These are phyloP conservation scores for Globisporangium irregulare DNA, from an alignment of 352 stramenopile species.

Conservation along the genomic window DNA sequence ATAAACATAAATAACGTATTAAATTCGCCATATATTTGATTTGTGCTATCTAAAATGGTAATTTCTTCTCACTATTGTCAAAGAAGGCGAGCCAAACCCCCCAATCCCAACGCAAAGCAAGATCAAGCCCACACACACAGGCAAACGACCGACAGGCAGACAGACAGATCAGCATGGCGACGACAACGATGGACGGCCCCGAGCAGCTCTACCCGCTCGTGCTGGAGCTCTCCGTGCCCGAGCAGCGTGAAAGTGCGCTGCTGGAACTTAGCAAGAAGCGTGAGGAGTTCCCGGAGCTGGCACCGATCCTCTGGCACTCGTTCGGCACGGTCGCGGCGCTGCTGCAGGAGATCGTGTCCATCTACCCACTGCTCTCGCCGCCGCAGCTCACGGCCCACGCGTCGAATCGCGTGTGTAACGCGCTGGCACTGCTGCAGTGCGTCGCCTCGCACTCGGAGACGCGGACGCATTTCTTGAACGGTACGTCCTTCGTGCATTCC, in stretches of 20 bases:
- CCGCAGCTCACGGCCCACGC: conserved; percentile 96
- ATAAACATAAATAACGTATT: too few relatives aligned
- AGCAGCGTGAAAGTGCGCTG: conserved; percentile 95
- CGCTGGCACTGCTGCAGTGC: conserved; percentile 97
- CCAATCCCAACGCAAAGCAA: neutral
- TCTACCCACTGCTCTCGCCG: conserved; percentile 97
- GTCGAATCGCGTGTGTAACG: conserved; percentile 98
- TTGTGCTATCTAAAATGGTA: neutral
- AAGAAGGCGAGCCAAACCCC: neutral
- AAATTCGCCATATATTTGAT: neutral
- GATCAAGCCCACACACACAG: neutral
- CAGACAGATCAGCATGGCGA: neutral
- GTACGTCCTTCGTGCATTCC: conserved; percentile 29
- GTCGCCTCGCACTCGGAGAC: conserved; percentile 98
- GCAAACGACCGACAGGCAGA: neutral
- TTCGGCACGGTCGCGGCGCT: conserved; percentile 96
- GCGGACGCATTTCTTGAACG: conserved; percentile 94
- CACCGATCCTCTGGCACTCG: conserved; percentile 98
- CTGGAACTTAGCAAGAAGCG: conserved; percentile 98
- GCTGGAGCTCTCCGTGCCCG: conserved; percentile 90
- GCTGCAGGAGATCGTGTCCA: conserved; percentile 98
- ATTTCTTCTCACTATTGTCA: neutral
- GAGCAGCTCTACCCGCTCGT: conserved; percentile 90
- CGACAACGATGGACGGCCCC: conserved; percentile 41
- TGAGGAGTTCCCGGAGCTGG: conserved; percentile 96